Base-by-base conservation (phyloP, 441 rosid species). In the Erodium chrysanthum region DNA sequence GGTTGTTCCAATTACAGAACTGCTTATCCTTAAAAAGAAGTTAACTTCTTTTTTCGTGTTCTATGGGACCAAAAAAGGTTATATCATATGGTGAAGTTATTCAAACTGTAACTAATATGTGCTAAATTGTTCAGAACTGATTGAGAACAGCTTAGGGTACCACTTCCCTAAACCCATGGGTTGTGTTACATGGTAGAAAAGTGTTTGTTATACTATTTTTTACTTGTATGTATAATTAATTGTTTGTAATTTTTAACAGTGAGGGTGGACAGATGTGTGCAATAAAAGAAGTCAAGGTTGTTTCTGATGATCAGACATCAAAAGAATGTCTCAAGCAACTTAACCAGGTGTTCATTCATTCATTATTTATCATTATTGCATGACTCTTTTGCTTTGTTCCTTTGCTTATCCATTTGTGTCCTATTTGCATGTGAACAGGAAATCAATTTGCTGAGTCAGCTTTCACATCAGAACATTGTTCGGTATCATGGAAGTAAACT, bases 251-350 rank as follows among this genome's bases (percentile, higher is more conserved):
- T 73, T 68, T 67, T 65, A 35, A 75, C 79, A 93, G 98, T 82
- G 92, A 84, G 76, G 84, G 86, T 65, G 98, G 98, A 65, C 88
- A 89, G 67, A 86, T 93, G 89, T 93, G 97, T 80, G 98, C 98
- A 20, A 89, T 93, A 73, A 93, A 93, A 77, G 98, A 91, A 86
- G 98, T 91, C 68, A 84, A 75, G 73, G 88, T 89, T 76, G 83
- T 87, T 77, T 83, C 84, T 14, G 98, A 93, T 71, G 97, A 93
- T 76, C 85, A 81, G 76, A 73, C 86, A 17, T 89, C 92, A 40
- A 93, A 79, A 80, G 97, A 93, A 83, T 74, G 93, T 81, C 87
- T 88, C 64, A 93, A 86, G 82, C 98, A 93, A 74, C 81, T 93
- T 70, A 89, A 89, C 79, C 98, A 91, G 98, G 98, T 92, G 3